Evolutionary conservation across 2,329 filamentous ascomycete genomes (phyloP).

Genomic region (Pestalotiopsis sp.): DNA sequence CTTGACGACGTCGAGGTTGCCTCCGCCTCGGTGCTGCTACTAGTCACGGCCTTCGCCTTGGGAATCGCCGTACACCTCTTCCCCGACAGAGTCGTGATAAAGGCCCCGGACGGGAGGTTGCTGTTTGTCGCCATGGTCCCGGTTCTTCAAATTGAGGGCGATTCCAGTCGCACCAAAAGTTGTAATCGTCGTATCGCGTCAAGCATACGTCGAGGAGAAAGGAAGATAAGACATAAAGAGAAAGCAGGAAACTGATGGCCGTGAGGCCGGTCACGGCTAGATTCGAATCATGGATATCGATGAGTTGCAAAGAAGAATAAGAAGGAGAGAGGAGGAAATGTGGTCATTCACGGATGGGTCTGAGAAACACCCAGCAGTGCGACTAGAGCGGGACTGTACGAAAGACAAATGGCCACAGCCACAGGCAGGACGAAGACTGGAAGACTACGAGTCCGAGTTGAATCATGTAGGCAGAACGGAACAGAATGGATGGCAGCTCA

Average conservation of each 20-base stretch:
- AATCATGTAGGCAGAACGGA: conserved; percentile 2
- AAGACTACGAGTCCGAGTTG: conserved; percentile 4
- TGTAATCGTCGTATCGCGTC: conserved; percentile 22
- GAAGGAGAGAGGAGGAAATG: conserved; percentile 20
- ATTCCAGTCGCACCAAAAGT: conserved; percentile 43
- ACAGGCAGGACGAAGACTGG: neutral
- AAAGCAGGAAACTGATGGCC: conserved; percentile 36
- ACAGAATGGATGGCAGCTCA: neutral
- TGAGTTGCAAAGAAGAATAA: conserved; percentile 21
- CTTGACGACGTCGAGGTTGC: conserved; percentile 20
- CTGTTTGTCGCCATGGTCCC: conserved; percentile 44
- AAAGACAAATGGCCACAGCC: neutral
- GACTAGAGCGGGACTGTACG: conserved; percentile 8
- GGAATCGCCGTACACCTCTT: conserved; percentile 58
- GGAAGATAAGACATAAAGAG: neutral
- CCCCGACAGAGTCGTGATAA: conserved; percentile 51
- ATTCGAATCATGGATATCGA: conserved; percentile 40
- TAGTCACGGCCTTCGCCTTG: conserved; percentile 27
- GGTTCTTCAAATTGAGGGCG: conserved; percentile 34
- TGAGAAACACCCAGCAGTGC: conserved; percentile 13
- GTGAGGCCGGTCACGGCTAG: conserved; percentile 41
- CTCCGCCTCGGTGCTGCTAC: conserved; percentile 19
- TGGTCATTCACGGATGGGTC: conserved; percentile 11
- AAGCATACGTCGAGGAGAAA: conserved; percentile 26
- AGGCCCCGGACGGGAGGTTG: conserved; percentile 47